Percentiles rank a stretch among this genome's conserved stretches.
Conservation (phyloP, 2,329 filamentous ascomycete species). For the Apiospora hydei region DNA sequence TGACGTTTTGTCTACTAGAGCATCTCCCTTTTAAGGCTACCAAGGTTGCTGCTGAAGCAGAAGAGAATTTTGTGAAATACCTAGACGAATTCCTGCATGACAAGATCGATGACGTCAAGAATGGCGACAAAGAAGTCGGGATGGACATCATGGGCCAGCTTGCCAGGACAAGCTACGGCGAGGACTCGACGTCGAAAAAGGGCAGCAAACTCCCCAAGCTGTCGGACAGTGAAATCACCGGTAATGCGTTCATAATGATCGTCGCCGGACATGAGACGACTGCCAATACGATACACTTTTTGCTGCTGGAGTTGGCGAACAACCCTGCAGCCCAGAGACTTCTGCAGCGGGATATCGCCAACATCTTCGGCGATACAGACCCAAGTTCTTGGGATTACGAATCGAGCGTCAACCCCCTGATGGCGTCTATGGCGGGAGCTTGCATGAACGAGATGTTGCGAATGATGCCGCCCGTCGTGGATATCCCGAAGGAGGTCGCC, state of each 20-base stretch:
- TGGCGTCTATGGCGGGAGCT: conserved; percentile 75
- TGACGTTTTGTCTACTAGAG: neutral
- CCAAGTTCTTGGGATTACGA: conserved; percentile 76
- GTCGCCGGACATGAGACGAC: conserved; percentile 84
- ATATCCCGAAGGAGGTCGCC: conserved; percentile 72
- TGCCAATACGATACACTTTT: conserved; percentile 77
- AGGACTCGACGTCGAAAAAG: conserved; percentile 29
- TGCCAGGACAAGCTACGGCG: conserved; percentile 51
- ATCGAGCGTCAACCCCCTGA: conserved; percentile 66
- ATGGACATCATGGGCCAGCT: conserved; percentile 63
- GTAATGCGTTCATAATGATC: conserved; percentile 73
- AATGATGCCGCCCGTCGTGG: conserved; percentile 73
- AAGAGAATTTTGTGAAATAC: conserved; percentile 71
- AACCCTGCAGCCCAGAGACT: conserved; percentile 68
- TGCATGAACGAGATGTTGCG: conserved; percentile 81
- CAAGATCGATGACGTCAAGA: conserved; percentile 57
- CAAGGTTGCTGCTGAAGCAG: conserved; percentile 60
- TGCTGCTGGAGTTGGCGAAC: conserved; percentile 71
- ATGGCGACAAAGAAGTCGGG: conserved; percentile 49
- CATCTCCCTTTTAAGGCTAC: conserved; percentile 58
- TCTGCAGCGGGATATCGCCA: conserved; percentile 74
- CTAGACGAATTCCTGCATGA: conserved; percentile 72
- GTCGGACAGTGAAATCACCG: conserved; percentile 71
- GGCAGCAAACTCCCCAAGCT: conserved; percentile 47
- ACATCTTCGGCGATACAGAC: conserved; percentile 65